These are phyloP conservation scores for Sorghum bicolor DNA, from an alignment of 176 grass and related monocot genomes.

Conservation along the genomic window Sorghum_bicolor_NCBIv3 NC_012870.2:62799501-62800000, in stretches of 20 bases:
- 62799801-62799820: neutral
- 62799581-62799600: neutral
- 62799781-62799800: neutral
- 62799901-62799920: slow-evolving; percentile 81
- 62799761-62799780: neutral
- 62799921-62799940: slow-evolving; percentile 48
- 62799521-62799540: neutral
- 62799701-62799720: neutral
- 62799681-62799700: neutral
- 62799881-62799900: slow-evolving; percentile 34
- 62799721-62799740: slow-evolving; percentile 1
- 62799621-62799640: neutral
- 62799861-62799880: neutral
- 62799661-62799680: neutral
- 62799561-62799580: neutral
- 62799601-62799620: neutral
- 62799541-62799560: neutral
- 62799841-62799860: neutral
- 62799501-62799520: slow-evolving; percentile 19
- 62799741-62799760: neutral
- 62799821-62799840: neutral
- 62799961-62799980: slow-evolving; percentile 56
- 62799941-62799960: slow-evolving; percentile 89
- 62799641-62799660: neutral
- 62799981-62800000: slow-evolving; percentile 9